A percentile compares a stretch with the other conserved stretches of the same genome.
phyloP scores from a whole-genome alignment of 1,139 yeast species.

The Saccharomycopsis hybrid region DNA sequence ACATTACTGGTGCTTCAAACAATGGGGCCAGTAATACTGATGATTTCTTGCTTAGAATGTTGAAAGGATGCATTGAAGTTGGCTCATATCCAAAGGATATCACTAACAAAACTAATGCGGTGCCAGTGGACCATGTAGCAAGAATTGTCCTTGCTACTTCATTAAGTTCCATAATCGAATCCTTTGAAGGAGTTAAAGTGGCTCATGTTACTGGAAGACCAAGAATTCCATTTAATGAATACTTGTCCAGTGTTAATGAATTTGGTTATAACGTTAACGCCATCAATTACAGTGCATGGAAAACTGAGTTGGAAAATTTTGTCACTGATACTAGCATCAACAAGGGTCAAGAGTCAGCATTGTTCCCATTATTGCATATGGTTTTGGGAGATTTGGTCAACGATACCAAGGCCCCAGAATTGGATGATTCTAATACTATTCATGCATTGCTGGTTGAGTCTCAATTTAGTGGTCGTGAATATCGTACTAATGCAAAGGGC shows the following conservation, averaged over 20 bases:
- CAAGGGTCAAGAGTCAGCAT: slow-evolving; percentile 69
- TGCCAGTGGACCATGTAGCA: slow-evolving; percentile 97
- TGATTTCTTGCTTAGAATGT: slow-evolving; percentile 88
- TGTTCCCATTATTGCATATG: slow-evolving; percentile 89
- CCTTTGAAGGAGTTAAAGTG: slow-evolving; percentile 39
- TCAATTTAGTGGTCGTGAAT: slow-evolving; percentile 49
- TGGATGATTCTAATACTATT: slow-evolving; percentile 78
- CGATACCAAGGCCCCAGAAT: slow-evolving; percentile 89
- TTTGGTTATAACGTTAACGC: slow-evolving; percentile 68
- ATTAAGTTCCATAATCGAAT: neutral
- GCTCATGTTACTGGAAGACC: slow-evolving; percentile 99
- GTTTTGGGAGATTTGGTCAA: slow-evolving; percentile 89
- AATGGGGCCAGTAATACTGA: slow-evolving; percentile 93
- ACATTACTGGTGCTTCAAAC: slow-evolving; percentile 77
- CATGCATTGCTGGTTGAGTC: slow-evolving; percentile 52
- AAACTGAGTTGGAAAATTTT: slow-evolving; percentile 61
- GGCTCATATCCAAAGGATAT: slow-evolving; percentile 76
- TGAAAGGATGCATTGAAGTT: slow-evolving; percentile 88
- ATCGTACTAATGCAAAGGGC: slow-evolving; percentile 34
- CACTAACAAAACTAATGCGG: slow-evolving; percentile 85
- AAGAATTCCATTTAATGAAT: slow-evolving; percentile 71
- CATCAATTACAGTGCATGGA: slow-evolving; percentile 75
- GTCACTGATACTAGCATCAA: slow-evolving; percentile 44
- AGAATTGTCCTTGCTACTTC: slow-evolving; percentile 72
- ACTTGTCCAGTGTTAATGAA: slow-evolving; percentile 52